Evolutionary conservation across 106 monocot species (phyloP).

Genomic region (Gastrodia elata): DNA sequence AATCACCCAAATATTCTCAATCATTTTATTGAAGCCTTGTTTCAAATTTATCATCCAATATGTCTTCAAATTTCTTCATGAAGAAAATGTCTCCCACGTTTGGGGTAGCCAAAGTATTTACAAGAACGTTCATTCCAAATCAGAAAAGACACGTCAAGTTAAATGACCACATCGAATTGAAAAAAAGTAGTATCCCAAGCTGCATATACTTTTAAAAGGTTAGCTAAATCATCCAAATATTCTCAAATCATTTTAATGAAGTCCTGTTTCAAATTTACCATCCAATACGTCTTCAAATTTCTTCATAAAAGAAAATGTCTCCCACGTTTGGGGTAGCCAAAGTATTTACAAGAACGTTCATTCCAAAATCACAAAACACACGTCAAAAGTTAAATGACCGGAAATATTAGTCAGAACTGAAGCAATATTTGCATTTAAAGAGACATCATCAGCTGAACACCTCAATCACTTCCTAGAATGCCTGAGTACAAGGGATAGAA

Average conservation of each 20-base stretch:
- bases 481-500: not conserved
- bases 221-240: no score
- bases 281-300: no score
- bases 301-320: no score
- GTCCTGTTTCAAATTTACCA: no score
- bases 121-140: not conserved
- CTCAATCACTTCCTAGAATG: not conserved
- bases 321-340: no score
- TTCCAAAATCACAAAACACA: not conserved
- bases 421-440: not conserved
- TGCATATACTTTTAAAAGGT: not conserved
- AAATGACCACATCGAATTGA: not conserved
- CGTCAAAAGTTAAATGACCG: not conserved
- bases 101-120: not conserved
- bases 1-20: no score
- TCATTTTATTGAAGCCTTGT: no score
- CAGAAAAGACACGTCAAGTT: not conserved
- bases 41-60: no score
- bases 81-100: no score
- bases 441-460: not conserved
- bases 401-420: not conserved
- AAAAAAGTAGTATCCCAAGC: not conserved
- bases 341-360: not conserved
- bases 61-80: no score
- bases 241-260: no score